Base-by-base conservation (phyloP, 2,329 filamentous ascomycete species). In the Thelonectria discophora region DNA sequence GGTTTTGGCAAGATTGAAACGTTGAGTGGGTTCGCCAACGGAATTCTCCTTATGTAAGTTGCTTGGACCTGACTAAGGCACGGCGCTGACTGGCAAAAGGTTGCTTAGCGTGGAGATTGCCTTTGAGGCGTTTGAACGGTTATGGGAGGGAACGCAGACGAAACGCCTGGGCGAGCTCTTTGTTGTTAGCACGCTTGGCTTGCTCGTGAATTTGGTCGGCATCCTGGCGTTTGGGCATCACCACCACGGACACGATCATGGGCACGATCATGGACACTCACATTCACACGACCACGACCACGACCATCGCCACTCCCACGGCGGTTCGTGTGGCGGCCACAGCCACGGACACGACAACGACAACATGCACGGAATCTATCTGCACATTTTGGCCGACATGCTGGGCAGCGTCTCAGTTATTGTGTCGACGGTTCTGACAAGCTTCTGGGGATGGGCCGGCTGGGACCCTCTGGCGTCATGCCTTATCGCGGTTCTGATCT, bases 1-100 rank as follows among this genome's bases (percentile, higher is more conserved):
- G 95, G 95, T 0, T 95, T 97, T 75, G 94, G 94, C 60, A 99
- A 98, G 78, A 92, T 99, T 59, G 95, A 99, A 78, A 97, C 93
- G 1, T 81, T 99, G 59, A 97, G 94, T 62, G 95, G 95, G 0
- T 97, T 99, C 76, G 95, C 92, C 68, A 99, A 99, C 73, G 95
- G 95, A 8, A 90, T 99, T 27, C 94, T 99, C 69, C 80, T 99
- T 49, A 91, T 99, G 90, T 93, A 78, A 76, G 88, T 73, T 18
- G 37, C 58, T 34, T 45, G 53, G 10, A 15, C 11, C 10, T 15
- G 27, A 43, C 18, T 37, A 18, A 8, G 18, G 49, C 51, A 46
- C 11, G n/a, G 10, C 27, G 45, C 61, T 69, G 60, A 71, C 55
- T 57, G 50, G 45, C 17, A 39, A 11, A 66, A 93, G 90, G 81